Evolutionary conservation across 2,329 filamentous ascomycete genomes (phyloP).

Genomic region (Epichloe festucae): DNA sequence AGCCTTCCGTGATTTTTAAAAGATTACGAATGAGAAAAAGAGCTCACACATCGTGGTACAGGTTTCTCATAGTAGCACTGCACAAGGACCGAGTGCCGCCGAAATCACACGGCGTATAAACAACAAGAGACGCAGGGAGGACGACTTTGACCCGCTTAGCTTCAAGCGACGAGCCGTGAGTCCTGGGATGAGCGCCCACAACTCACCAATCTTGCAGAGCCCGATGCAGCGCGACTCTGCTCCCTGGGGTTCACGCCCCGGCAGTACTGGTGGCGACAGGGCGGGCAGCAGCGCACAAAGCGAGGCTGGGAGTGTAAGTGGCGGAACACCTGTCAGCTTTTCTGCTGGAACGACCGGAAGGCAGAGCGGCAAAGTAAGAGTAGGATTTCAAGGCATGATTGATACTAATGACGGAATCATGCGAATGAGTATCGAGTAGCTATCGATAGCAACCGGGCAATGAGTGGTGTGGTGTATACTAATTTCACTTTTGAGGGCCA

Average conservation of each 20-base stretch:
- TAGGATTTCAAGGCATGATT: slow-evolving; percentile 84
- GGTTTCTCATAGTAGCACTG: slow-evolving; percentile 18
- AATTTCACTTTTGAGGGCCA: too few relatives aligned
- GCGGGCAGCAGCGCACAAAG: slow-evolving; percentile 40
- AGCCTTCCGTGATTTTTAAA: background rate
- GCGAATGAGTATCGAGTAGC: slow-evolving; percentile 88
- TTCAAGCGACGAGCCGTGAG: slow-evolving; percentile 89
- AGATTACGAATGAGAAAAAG: background rate
- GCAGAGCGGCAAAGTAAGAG: slow-evolving; percentile 42
- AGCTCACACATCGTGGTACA: background rate
- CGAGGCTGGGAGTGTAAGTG: slow-evolving; percentile 29
- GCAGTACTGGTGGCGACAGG: slow-evolving; percentile 45
- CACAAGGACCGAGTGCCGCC: slow-evolving; percentile 48
- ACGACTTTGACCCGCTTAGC: slow-evolving; percentile 75
- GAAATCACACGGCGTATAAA: slow-evolving; percentile 69
- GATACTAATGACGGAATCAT: slow-evolving; percentile 93
- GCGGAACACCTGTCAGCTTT: slow-evolving; percentile 16
- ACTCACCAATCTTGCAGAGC: slow-evolving; percentile 77
- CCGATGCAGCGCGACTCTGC: slow-evolving; percentile 60
- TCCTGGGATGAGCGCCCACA: slow-evolving; percentile 81
- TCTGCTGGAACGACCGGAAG: slow-evolving; percentile 28
- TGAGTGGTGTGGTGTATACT: background rate
- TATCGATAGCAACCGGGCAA: background rate
- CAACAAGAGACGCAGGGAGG: slow-evolving; percentile 74
- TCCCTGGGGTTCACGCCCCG: slow-evolving; percentile 60